Percentiles rank a stretch among this genome's conserved stretches.
phyloP scores from a whole-genome alignment of 768 basidiomycete species.

The Royoungia palumana region DNA sequence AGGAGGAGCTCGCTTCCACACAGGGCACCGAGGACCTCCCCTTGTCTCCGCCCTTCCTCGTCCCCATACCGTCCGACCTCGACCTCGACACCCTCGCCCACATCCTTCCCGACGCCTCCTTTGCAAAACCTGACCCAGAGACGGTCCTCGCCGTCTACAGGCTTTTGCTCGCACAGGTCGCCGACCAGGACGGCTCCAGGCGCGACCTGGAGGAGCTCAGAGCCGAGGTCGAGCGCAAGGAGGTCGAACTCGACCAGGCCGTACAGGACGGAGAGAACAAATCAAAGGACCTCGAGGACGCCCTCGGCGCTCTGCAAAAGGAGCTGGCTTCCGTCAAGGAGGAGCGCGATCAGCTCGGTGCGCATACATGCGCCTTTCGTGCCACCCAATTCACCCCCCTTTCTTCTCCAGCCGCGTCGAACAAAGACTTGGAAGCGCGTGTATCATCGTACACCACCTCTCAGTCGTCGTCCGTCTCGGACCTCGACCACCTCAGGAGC shows the following conservation, averaged over 20 bases:
- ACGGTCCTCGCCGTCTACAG: constrained; percentile 62
- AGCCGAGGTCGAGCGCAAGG: constrained; percentile 66
- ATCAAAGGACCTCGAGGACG: constrained; percentile 52
- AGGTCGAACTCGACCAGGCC: constrained; percentile 82
- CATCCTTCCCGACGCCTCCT: constrained; percentile 58
- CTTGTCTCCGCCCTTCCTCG: constrained; percentile 16
- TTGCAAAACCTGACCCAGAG: constrained; percentile 57
- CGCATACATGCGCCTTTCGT: constrained; percentile 22
- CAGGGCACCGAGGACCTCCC: constrained; percentile 36
- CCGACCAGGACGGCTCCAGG: constrained; percentile 51
- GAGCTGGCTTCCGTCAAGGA: constrained; percentile 55
- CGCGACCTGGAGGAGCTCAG: constrained; percentile 68
- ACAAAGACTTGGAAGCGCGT: constrained; percentile 49
- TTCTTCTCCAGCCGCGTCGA: constrained; percentile 39
- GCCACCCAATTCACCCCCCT: constrained; percentile 10
- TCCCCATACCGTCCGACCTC: constrained; percentile 64
- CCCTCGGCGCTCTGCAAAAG: constrained; percentile 48
- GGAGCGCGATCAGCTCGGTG: constrained; percentile 68
- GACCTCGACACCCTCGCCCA: constrained; percentile 57
- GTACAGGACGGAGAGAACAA: constrained; percentile 71
- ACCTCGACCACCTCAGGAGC: constrained; percentile 54
- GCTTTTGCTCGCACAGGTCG: constrained; percentile 52
- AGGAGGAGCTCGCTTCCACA: constrained; percentile 33
- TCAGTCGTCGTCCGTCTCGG: constrained; percentile 59
- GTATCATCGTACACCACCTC: constrained; percentile 55